Evolutionary conservation across 768 basidiomycete genomes (phyloP), one percentile per base, ranked within the genome.

Genomic region (Exsudoporus frostii): DNA sequence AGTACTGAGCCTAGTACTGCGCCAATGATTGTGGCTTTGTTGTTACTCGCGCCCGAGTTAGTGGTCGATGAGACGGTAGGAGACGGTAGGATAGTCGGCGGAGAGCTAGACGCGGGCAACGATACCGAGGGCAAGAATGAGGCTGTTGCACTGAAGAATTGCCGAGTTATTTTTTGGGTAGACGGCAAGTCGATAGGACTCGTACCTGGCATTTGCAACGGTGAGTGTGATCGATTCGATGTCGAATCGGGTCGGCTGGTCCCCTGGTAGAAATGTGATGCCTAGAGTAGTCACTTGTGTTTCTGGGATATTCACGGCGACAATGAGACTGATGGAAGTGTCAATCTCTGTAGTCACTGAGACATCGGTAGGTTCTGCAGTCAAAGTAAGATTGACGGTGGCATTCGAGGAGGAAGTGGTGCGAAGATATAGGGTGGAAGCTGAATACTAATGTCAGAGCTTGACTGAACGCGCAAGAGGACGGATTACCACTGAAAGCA

Each of bases 321-420:
- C 60, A 25, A 76, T 71, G 25, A 72, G 62, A 22, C 66, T 70
- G 30, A 75, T 64, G 8, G 74, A 70, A 0, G 80, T 75, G 56
- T 80, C 72, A 44, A 81, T 69, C 20, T 60, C n/a, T 7, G 57
- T 54, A 0, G 70, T 73, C 39, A 76, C 57, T 4, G 71, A 60
- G 40, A 73, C 63, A n/a, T 76, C 70, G 17, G 56, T 45, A 0
- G 73, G 71, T 6, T 66, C 65, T 24, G 68, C 70, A 7, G 79
- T 76, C 29, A 80, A 54, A 1, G 81, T 80, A 33, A 84, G 65
- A 54, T 83, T 82, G 52, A 78, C 68, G 19, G 74, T 77, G 3
- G 82, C 80, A 51, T 79, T 81, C 6, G 82, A 81, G 2, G 63
- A 57, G 13, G 70, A 47, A 2, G 77, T 75, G 13, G 79, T 76